Conservation (phyloP, 1,284 basidiomycete species). For the Phylloboletellus chloephorus region DNA sequence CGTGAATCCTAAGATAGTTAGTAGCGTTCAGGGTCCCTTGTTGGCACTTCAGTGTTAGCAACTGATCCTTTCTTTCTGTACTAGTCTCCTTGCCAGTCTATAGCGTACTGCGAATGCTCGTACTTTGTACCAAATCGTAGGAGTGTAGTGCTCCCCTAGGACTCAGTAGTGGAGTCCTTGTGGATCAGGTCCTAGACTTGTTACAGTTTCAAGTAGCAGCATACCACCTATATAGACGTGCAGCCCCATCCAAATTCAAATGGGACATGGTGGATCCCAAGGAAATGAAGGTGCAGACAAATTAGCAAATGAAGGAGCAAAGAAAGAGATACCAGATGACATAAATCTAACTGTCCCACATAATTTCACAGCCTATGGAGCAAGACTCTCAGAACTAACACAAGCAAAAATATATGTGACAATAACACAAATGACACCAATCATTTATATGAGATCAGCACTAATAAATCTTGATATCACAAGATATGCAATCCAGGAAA, state of each 20-base stretch:
- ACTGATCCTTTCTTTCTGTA: no score
- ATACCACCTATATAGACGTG: not conserved
- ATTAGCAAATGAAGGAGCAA: not conserved
- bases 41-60: no score
- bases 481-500: not conserved
- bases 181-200: no score
- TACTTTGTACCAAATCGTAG: no score
- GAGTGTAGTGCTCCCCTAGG: no score
- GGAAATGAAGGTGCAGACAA: not conserved
- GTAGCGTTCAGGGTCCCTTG: no score
- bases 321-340: not conserved
- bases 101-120: no score
- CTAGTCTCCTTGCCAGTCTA: no score
- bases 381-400: no score
- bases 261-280: not conserved
- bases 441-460: not conserved
- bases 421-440: not conserved
- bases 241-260: not conserved
- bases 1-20: no score
- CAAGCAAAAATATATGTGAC: not conserved
- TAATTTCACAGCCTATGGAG: no score
- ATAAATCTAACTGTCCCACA: not conserved
- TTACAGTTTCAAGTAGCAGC: not conserved
- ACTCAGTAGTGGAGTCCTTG: no score
- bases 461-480: not conserved